A percentile compares a stretch with the other conserved stretches of the same genome.
Evolutionary conservation across 495 filamentous ascomycete species (phyloP).

Genomic region (Penicillium robsamsonii): DNA sequence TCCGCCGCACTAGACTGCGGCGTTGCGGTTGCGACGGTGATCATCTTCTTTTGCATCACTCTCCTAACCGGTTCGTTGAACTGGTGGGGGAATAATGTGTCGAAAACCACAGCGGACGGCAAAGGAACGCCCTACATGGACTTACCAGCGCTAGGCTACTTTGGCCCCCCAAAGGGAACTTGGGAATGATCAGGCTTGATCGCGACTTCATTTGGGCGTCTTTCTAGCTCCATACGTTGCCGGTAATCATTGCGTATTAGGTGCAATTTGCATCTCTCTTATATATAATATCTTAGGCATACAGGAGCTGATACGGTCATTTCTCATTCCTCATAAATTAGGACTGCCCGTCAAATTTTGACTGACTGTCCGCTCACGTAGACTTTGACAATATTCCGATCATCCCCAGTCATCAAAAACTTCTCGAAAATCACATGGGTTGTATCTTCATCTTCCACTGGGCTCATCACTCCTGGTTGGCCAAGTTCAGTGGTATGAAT

Average conservation of each 20-base stretch:
- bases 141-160: slow-evolving; percentile 49
- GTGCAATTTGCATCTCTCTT: background rate
- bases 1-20: slow-evolving; percentile 61
- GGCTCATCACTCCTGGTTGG: slow-evolving; percentile 46
- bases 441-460: slow-evolving; percentile 52
- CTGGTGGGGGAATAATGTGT: slow-evolving; percentile 69
- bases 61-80: slow-evolving; percentile 56
- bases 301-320: background rate
- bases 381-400: slow-evolving; percentile 58
- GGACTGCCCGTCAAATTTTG: slow-evolving; percentile 44
- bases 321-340: background rate
- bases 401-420: slow-evolving; percentile 65
- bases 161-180: slow-evolving; percentile 56
- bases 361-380: slow-evolving; percentile 56
- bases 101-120: slow-evolving; percentile 46
- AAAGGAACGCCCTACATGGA: slow-evolving; percentile 42
- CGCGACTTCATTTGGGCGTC: background rate
- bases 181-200: slow-evolving; percentile 31
- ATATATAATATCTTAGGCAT: background rate
- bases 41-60: slow-evolving; percentile 70
- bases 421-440: slow-evolving; percentile 55
- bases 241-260: background rate
- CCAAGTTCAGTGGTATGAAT: slow-evolving; percentile 41
- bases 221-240: background rate
- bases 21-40: slow-evolving; percentile 58